Percentiles rank a stretch among this genome's conserved stretches.
These are phyloP conservation scores for Lipomyces mesembrius DNA, from an alignment of 805 yeast species.

Conservation along the genomic window DNA sequence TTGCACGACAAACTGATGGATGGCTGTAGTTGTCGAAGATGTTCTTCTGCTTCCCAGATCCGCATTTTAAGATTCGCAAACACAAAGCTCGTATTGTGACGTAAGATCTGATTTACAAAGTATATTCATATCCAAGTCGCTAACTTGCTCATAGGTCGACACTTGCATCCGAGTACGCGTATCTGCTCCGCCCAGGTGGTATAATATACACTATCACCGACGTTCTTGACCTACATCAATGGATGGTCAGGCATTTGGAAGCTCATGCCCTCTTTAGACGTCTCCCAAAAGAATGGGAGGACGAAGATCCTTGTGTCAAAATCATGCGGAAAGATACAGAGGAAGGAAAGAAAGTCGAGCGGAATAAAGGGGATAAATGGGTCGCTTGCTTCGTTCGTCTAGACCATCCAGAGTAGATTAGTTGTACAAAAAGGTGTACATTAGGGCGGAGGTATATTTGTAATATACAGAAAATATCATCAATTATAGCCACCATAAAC, in stretches of 20 bases:
- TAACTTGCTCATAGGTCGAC: constrained; percentile 52
- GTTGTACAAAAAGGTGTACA: background rate
- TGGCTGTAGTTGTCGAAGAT: constrained; percentile 60
- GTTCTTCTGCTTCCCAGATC: constrained; percentile 99
- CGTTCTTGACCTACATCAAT: constrained; percentile 85
- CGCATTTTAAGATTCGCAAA: constrained; percentile 95
- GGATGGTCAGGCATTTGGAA: constrained; percentile 95
- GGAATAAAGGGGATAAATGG: constrained; percentile 86
- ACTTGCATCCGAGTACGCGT: constrained; percentile 88
- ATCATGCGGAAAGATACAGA: constrained; percentile 94
- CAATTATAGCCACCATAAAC: constrained; percentile 3
- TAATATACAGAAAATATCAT: background rate
- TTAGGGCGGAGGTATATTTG: background rate
- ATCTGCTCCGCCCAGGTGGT: constrained; percentile 83
- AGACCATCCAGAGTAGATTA: constrained; percentile 28
- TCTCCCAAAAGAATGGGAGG: constrained; percentile 77
- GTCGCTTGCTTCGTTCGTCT: constrained; percentile 64
- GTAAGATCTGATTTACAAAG: constrained; percentile 39
- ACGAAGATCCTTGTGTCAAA: constrained; percentile 75
- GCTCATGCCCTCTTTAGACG: constrained; percentile 91
- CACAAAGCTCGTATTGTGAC: constrained; percentile 97
- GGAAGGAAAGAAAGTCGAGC: constrained; percentile 94
- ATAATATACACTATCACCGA: constrained; percentile 93
- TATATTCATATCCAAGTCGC: background rate
- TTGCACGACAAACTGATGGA: background rate